phyloP scores from a whole-genome alignment of 441 rosid genomes.

The Dalechampia spathulata region DNA sequence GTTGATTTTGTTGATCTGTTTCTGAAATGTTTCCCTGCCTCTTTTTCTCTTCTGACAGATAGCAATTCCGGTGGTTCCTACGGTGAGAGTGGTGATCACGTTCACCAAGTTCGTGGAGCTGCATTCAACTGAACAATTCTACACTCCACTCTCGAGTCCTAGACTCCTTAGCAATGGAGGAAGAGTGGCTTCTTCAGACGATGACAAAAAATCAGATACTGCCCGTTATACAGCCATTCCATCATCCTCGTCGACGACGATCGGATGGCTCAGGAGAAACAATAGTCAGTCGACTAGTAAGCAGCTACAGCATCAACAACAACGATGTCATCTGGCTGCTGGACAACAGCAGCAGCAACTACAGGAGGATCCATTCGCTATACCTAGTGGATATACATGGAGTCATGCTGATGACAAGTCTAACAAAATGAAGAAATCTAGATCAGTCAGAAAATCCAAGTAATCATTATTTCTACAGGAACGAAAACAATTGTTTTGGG shows the following conservation, averaged over 20 bases:
- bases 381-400: constrained; percentile 72
- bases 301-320: constrained; percentile 31
- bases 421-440: constrained; percentile 46
- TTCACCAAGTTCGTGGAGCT: constrained; percentile 77
- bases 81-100: constrained; percentile 80
- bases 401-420: constrained; percentile 42
- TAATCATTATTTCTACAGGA: no score
- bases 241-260: constrained; percentile 23
- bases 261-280: constrained; percentile 50
- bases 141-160: constrained; percentile 82
- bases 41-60: constrained; percentile 58
- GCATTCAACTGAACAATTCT: constrained; percentile 57
- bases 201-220: constrained; percentile 33
- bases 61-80: constrained; percentile 90
- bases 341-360: constrained; percentile 20
- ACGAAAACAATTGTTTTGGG: no score
- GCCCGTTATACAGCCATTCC: constrained; percentile 18
- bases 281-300: constrained; percentile 36
- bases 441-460: constrained; percentile 48
- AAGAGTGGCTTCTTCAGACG: constrained; percentile 25
- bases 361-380: constrained; percentile 55
- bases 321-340: constrained; percentile 10
- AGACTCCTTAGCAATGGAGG: constrained; percentile 30
- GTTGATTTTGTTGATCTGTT: no score
- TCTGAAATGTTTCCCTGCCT: no score